Percentiles rank a stretch among this genome's conserved stretches.
phyloP scores from a whole-genome alignment of 768 basidiomycete genomes.

The Boletus subparvulus region DNA sequence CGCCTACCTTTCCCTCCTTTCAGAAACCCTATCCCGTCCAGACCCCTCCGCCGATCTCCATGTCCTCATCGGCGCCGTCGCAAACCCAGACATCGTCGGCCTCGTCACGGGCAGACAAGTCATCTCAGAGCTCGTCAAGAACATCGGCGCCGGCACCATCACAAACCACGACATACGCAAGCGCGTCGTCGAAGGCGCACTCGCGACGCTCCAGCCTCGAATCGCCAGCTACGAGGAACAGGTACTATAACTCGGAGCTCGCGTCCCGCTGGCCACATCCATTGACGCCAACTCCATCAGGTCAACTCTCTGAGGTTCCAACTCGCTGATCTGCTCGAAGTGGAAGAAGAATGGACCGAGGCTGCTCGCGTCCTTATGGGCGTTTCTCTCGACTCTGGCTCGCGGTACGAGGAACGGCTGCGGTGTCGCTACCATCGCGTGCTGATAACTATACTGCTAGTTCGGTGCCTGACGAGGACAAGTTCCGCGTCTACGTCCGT shows the following conservation, averaged over 20 bases:
- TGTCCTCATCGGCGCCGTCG: constrained; percentile 72
- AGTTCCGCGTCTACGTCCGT: constrained; percentile 86
- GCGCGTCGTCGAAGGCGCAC: constrained; percentile 71
- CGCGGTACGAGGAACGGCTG: constrained; percentile 53
- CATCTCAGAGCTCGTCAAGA: constrained; percentile 78
- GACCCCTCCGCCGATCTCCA: constrained; percentile 60
- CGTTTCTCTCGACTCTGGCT: constrained; percentile 87
- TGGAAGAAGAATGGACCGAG: constrained; percentile 90
- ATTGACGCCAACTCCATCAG: constrained; percentile 40
- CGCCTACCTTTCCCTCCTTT: constrained; percentile 68
- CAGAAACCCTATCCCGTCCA: constrained; percentile 57
- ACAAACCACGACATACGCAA: constrained; percentile 59
- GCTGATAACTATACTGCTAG: constrained; percentile 32
- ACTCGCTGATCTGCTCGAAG: constrained; percentile 86
- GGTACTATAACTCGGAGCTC: constrained; percentile 45
- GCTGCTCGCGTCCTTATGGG: constrained; percentile 91
- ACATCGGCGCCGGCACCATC: constrained; percentile 56
- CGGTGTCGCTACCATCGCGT: neutral
- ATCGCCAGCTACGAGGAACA: constrained; percentile 95
- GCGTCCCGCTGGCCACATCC: neutral
- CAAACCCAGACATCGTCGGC: constrained; percentile 78
- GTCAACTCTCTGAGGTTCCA: constrained; percentile 81
- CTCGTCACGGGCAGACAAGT: constrained; percentile 89
- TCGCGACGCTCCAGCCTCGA: constrained; percentile 68
- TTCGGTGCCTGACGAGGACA: constrained; percentile 75